Percentiles rank a stretch among this genome's conserved stretches.
These are phyloP conservation scores for Aspergillus viridinutans DNA, from an alignment of 2,329 filamentous ascomycete genomes.

Conservation along the genomic window DNA sequence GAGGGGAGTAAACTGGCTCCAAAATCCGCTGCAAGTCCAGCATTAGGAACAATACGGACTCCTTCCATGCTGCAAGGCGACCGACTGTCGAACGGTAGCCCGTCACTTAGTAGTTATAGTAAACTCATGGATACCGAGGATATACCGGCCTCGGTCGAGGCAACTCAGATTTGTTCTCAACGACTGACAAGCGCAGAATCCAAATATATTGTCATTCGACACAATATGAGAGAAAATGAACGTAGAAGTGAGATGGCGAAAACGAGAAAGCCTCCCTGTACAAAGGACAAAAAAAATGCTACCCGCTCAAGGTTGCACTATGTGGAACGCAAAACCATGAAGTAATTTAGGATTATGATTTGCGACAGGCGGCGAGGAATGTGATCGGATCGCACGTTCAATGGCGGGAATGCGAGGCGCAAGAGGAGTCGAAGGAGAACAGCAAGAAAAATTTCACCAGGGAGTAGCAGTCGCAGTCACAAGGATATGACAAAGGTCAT, in stretches of 20 bases:
- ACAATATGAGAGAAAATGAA: background rate
- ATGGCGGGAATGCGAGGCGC: background rate
- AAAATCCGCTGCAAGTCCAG: background rate
- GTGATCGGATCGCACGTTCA: background rate
- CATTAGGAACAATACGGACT: background rate
- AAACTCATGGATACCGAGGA: background rate
- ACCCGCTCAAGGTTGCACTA: background rate
- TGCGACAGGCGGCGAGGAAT: background rate
- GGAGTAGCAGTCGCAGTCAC: conserved; percentile 6
- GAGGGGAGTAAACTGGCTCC: background rate
- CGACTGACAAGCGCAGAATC: background rate
- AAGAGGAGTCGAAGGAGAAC: background rate
- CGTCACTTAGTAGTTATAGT: background rate
- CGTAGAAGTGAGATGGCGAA: background rate
- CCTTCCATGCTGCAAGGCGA: background rate
- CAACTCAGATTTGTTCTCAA: background rate
- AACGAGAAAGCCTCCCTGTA: background rate
- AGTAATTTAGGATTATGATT: background rate
- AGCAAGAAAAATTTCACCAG: conserved; percentile 6
- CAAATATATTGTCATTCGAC: background rate
- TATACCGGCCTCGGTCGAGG: background rate
- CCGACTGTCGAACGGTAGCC: background rate
- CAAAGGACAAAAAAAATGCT: background rate
- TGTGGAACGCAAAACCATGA: background rate
- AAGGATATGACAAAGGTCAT: conserved; percentile 11